Conservation (phyloP, 1,284 basidiomycete species). For the Cryptococcus maquisensis region DNA sequence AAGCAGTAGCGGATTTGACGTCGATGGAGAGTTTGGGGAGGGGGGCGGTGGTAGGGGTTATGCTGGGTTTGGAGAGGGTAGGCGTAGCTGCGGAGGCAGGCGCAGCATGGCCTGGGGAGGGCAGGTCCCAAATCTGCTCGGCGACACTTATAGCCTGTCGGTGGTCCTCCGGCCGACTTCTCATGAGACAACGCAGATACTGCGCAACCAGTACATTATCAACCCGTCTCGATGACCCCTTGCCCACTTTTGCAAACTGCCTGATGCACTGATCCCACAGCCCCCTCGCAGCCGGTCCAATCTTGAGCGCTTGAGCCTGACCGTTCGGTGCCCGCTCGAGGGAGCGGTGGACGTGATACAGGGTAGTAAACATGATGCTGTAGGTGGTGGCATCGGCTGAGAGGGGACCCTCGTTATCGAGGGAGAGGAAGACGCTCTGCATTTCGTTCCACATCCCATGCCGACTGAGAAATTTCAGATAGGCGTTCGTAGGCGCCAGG, state of each 20-base stretch:
- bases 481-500: slow-evolving; percentile 39
- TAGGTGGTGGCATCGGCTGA: slow-evolving; percentile 40
- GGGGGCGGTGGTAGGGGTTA: not conserved
- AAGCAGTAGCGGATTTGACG: slow-evolving; percentile 21
- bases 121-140: slow-evolving; percentile 27
- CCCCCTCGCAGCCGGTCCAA: slow-evolving; percentile 20
- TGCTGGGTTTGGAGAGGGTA: not conserved
- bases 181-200: slow-evolving; percentile 24
- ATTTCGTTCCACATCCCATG: slow-evolving; percentile 39
- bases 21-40: slow-evolving; percentile 10
- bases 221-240: slow-evolving; percentile 12
- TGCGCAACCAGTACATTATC: slow-evolving; percentile 30
- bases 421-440: slow-evolving; percentile 31
- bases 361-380: slow-evolving; percentile 31
- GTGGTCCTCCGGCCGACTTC: slow-evolving; percentile 30
- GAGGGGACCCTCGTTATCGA: slow-evolving; percentile 32
- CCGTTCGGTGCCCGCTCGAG: not conserved
- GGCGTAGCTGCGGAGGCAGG: not conserved
- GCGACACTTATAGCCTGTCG: slow-evolving; percentile 26
- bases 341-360: slow-evolving; percentile 7
- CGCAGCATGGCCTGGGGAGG: slow-evolving; percentile 15
- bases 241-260: slow-evolving; percentile 10
- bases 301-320: not conserved
- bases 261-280: slow-evolving; percentile 36
- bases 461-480: slow-evolving; percentile 41